Conservation (phyloP, 2,329 filamentous ascomycete species). For the Cadophora sp. region DNA sequence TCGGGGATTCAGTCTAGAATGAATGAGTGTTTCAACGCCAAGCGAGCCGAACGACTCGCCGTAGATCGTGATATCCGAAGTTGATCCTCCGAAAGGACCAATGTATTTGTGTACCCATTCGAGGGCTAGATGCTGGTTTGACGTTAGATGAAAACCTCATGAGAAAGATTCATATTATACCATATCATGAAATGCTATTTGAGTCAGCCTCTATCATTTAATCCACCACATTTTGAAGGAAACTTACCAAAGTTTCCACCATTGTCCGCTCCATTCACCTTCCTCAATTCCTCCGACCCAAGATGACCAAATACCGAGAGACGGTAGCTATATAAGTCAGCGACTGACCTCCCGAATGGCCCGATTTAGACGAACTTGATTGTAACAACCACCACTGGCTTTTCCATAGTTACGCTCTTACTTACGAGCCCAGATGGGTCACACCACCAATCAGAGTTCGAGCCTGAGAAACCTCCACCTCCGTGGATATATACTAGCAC, state of each 20-base stretch:
- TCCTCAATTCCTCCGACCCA: conserved; percentile 20
- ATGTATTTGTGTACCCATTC: conserved; percentile 65
- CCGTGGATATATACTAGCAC: conserved; percentile 61
- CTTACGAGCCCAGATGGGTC: conserved; percentile 22
- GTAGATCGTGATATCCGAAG: conserved; percentile 61
- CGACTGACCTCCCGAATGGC: no score
- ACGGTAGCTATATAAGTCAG: conserved; percentile 18
- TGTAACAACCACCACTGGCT: conserved; percentile 21
- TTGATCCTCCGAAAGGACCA: conserved; percentile 62
- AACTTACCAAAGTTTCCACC: conserved; percentile 47
- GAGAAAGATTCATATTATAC: not conserved
- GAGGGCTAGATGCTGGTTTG: conserved; percentile 56
- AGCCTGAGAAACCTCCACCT: conserved; percentile 51
- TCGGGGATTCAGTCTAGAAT: conserved; percentile 15
- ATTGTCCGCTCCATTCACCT: conserved; percentile 16
- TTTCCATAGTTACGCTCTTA: conserved; percentile 24
- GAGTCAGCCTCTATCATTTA: not conserved
- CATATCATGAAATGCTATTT: conserved; percentile 9
- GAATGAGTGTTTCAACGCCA: conserved; percentile 16
- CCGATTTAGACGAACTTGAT: conserved; percentile 20
- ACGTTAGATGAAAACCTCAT: not conserved
- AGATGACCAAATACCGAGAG: conserved; percentile 22
- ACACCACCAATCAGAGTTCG: conserved; percentile 26
- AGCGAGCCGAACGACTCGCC: conserved; percentile 60
- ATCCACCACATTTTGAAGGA: not conserved